Evolutionary conservation across 75 land plant species (phyloP).

Genomic region (Selaginella tamariscina): DNA sequence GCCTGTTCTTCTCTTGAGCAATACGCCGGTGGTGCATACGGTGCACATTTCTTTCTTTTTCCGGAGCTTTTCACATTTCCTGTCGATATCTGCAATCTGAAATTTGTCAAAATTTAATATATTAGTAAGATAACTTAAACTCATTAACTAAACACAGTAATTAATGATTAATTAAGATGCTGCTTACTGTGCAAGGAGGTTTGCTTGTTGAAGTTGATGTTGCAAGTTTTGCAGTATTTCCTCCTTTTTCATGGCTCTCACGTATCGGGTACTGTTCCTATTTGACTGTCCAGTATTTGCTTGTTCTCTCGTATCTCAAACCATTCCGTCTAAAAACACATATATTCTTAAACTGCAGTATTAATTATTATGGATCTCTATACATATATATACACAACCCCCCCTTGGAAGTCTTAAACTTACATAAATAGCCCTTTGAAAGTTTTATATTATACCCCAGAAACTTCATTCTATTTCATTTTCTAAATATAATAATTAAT

Average conservation of each 20-base stretch:
- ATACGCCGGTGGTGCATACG: constrained; percentile 35
- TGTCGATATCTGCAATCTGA: constrained; percentile 25
- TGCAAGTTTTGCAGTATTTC: constrained; percentile 19
- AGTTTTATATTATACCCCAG: too few species aligned
- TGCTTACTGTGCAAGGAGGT: constrained; percentile 26
- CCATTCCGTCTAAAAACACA: constrained; percentile 26
- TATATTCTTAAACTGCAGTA: background rate
- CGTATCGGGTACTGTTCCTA: constrained; percentile 25
- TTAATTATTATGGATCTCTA: background rate
- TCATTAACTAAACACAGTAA: background rate
- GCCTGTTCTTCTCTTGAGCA: constrained; percentile 34
- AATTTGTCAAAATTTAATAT: background rate
- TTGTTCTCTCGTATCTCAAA: constrained; percentile 27
- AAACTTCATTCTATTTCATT: too few species aligned
- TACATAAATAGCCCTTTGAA: too few species aligned
- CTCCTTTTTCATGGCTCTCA: constrained; percentile 21
- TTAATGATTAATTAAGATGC: background rate
- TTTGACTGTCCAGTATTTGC: constrained; percentile 19
- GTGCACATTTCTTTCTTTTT: constrained; percentile 31
- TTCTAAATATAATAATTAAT: too few species aligned
- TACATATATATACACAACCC: too few species aligned
- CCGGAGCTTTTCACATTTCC: constrained; percentile 35
- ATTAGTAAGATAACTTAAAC: background rate
- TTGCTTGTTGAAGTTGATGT: constrained; percentile 30
- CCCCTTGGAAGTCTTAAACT: too few species aligned